Conservation (phyloP, 2,329 filamentous ascomycete genomes). For the Penicillium polonicum region DNA sequence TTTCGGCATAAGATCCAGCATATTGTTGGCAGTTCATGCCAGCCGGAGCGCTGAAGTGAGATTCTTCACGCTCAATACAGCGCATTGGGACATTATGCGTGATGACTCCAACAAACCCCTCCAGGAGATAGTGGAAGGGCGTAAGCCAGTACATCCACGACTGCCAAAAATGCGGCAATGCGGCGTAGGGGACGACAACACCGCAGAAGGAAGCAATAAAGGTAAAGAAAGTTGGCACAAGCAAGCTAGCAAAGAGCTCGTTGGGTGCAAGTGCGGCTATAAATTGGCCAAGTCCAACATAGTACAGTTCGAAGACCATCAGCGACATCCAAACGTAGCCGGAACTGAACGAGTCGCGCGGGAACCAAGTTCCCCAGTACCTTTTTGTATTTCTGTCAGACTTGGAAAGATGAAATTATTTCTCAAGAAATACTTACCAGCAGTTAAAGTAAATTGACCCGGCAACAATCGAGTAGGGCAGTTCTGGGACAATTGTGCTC, state of each 20-base stretch:
- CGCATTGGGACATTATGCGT: constrained; percentile 56
- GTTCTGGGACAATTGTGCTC: constrained; percentile 64
- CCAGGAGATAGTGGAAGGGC: constrained; percentile 66
- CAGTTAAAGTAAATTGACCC: constrained; percentile 65
- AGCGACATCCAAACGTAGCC: constrained; percentile 64
- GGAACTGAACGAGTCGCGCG: constrained; percentile 55
- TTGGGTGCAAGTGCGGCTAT: constrained; percentile 68
- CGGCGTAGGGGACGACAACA: constrained; percentile 66
- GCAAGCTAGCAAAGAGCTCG: constrained; percentile 62
- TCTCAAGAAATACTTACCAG: constrained; percentile 49
- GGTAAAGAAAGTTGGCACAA: constrained; percentile 68
- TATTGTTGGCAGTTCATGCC: constrained; percentile 63
- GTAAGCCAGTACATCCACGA: constrained; percentile 66
- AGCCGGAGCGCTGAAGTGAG: constrained; percentile 59
- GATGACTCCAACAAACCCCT: constrained; percentile 59
- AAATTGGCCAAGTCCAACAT: constrained; percentile 64
- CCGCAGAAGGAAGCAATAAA: constrained; percentile 72
- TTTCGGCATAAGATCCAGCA: constrained; percentile 51
- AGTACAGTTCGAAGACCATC: constrained; percentile 66
- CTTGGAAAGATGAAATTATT: background rate
- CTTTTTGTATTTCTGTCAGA: constrained; percentile 25
- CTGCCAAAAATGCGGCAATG: constrained; percentile 66
- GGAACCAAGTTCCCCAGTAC: constrained; percentile 58
- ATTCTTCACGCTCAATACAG: constrained; percentile 59
- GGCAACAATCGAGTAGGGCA: constrained; percentile 67